A percentile compares a stretch with the other conserved stretches of the same genome.
Conservation (phyloP, 192 early-diverging fungal genomes). For the Neocallimastix lanati region DNA sequence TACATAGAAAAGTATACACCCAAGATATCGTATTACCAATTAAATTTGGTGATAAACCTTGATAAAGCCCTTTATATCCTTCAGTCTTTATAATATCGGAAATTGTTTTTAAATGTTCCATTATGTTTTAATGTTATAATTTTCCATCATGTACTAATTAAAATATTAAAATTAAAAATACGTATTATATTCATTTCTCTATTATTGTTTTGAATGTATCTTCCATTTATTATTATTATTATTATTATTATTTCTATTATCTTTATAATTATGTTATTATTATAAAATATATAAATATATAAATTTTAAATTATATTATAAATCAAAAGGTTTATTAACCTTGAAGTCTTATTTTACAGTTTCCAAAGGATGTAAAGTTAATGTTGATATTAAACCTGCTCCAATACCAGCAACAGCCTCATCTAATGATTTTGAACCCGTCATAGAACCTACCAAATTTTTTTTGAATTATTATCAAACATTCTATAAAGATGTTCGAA, state of each 20-base stretch:
- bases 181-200: too few species aligned
- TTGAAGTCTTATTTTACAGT: slow-evolving; percentile 84
- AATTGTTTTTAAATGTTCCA: slow-evolving; percentile 45
- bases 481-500: background rate
- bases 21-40: slow-evolving; percentile 79
- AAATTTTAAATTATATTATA: too few species aligned
- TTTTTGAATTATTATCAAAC: background rate
- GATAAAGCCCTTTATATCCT: slow-evolving; percentile 56
- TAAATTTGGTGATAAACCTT: slow-evolving; percentile 77
- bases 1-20: slow-evolving; percentile 95
- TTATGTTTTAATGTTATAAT: slow-evolving; percentile 9
- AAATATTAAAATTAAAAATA: too few species aligned
- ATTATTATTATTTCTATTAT: too few species aligned
- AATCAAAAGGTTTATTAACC: slow-evolving; percentile 12
- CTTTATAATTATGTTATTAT: too few species aligned
- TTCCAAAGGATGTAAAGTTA: slow-evolving; percentile 75
- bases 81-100: slow-evolving; percentile 39
- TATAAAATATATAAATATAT: too few species aligned
- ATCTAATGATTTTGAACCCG: slow-evolving; percentile 21
- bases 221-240: too few species aligned
- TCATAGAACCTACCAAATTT: background rate
- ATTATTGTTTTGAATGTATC: too few species aligned
- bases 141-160: background rate
- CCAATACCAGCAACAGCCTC: slow-evolving; percentile 77
- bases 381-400: slow-evolving; percentile 68